Base-by-base conservation (phyloP, 257 asterid genomes). In the Echium plantagineum region DNA sequence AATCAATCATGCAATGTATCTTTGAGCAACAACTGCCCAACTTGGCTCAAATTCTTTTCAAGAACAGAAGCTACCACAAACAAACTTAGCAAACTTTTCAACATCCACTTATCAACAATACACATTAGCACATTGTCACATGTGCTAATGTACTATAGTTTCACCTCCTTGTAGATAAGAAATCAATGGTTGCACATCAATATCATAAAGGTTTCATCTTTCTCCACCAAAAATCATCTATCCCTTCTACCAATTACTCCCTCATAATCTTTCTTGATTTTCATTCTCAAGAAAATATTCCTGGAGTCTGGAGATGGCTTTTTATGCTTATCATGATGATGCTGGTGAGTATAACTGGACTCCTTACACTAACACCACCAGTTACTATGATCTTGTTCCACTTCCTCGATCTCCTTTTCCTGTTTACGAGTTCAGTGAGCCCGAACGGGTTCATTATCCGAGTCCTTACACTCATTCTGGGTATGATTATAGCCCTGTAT, bases 251-350 rank as follows among this genome's bases (percentile, higher is more conserved):
- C 46, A 28, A 28, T 6, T 9, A 35, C 46, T 9, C 46, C 10
- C 12, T 13, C 46, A 7, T 7, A 35, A 6, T 7, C 12, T 35
- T 35, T 35, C 46, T 35, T 35, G 46, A 35, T 35, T 35, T 35
- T 35, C 13, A 35, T 35, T 35, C 46, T 35, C 46, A 7, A 7
- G 10, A 35, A 35, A 7, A 35, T 35, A 3, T 6, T 35, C 13
- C 13, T 35, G 12, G 17, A 20, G 62, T 3, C 13, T 35, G 12
- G 17, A 20, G 62, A 83, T 87, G 96, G 85, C 84, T 24, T 85
- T 75, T 75, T 81, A 77, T 32, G 78, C 77, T 70, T 72, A 74
- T 80, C 49, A 59, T 1, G 82, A 42, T 26, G 69, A 76, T 21
- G 71, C n/a, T 3, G 79, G 73, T 68, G 74, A 72, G 66, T 66